Base-by-base conservation (phyloP, 1,139 yeast genomes). In the Wickerhamiella pararugosa region DNA sequence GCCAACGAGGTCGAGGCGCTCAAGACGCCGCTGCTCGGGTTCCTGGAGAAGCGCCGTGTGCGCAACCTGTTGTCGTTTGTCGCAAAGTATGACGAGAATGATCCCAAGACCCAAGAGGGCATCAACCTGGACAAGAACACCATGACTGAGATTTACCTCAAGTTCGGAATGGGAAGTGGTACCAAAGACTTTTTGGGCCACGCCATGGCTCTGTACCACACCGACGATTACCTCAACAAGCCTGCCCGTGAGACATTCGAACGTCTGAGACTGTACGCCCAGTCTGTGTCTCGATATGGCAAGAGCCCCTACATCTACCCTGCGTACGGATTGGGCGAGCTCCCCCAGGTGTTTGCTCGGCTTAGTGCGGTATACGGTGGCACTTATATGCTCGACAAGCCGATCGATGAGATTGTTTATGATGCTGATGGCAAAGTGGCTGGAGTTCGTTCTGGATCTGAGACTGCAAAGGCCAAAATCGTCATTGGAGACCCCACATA, bases 401-500 rank as follows among this genome's bases (percentile, higher is more conserved):
- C 96, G 42, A 78, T 92, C 49, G 95, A 90, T 49, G 94, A 87
- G 62, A 72, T 86, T 29, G 70, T 80, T 43, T 86, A 79, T 59
- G 76, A 71, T 41, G 77, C 71, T 25, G 76, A 75, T 29, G 80
- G 78, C 40, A 79, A 77, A 58, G 86, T 86, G 53, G 70, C 71
- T 32, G 96, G 96, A 43, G 94, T 90, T 43, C 74, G 76, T 53
- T 81, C 96, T 41, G 92, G 87, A 49, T 93, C 86, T 54, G 97
- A 95, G 51, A 72, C 71, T 35, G 96, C 95, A 29, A 79, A 74
- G 56, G 95, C 98, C 1, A 94, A 94, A 51, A 69, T 86, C 49
- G 94, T 90, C 35, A 86, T 90, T 66, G 96, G 96, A 31, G 99
- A 90, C 61, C 99, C 99, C 46, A 90, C 98, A 10, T 90, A 90